A percentile compares a stretch with the other conserved stretches of the same genome.
Conservation (phyloP, 805 yeast species). For the Yamadazyma paraphyllophila region DNA sequence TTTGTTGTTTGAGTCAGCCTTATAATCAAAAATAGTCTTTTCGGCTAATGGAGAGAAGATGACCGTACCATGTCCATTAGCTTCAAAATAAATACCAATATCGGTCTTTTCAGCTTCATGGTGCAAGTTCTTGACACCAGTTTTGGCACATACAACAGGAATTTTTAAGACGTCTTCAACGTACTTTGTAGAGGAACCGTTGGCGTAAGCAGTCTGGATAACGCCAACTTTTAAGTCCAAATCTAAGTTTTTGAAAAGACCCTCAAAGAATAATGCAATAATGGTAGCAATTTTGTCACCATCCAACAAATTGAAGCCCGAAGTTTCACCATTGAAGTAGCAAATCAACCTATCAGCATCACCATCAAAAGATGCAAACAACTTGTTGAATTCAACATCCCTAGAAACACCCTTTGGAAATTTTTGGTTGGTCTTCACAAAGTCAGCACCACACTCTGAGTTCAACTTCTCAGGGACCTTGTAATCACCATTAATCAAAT, state of each 20-base stretch:
- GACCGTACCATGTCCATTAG: slow-evolving; percentile 99
- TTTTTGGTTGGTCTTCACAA: slow-evolving; percentile 82
- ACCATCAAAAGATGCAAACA: slow-evolving; percentile 90
- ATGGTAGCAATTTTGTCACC: slow-evolving; percentile 93
- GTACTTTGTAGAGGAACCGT: slow-evolving; percentile 83
- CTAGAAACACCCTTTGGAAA: slow-evolving; percentile 59
- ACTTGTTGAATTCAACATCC: slow-evolving; percentile 24
- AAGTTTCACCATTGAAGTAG: slow-evolving; percentile 48
- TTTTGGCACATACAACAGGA: slow-evolving; percentile 86
- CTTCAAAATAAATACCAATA: slow-evolving; percentile 94
- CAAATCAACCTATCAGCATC: slow-evolving; percentile 95
- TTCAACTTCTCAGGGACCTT: slow-evolving; percentile 60
- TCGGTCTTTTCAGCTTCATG: slow-evolving; percentile 86
- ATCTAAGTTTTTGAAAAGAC: slow-evolving; percentile 46
- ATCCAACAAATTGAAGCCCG: slow-evolving; percentile 62
- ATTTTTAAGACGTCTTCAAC: slow-evolving; percentile 57
- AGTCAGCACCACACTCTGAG: slow-evolving; percentile 90
- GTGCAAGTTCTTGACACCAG: slow-evolving; percentile 96
- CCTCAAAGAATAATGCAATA: slow-evolving; percentile 65
- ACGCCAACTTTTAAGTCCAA: slow-evolving; percentile 63
- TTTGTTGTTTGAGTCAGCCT: slow-evolving; percentile 30
- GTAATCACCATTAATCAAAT: slow-evolving; percentile 54
- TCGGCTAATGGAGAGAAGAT: slow-evolving; percentile 61
- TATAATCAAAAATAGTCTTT: slow-evolving; percentile 28
- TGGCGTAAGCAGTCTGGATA: slow-evolving; percentile 97